Evolutionary conservation across 331 rosid species (phyloP), one percentile per base, ranked within the genome.

Genomic region (Arachis monticola): DNA sequence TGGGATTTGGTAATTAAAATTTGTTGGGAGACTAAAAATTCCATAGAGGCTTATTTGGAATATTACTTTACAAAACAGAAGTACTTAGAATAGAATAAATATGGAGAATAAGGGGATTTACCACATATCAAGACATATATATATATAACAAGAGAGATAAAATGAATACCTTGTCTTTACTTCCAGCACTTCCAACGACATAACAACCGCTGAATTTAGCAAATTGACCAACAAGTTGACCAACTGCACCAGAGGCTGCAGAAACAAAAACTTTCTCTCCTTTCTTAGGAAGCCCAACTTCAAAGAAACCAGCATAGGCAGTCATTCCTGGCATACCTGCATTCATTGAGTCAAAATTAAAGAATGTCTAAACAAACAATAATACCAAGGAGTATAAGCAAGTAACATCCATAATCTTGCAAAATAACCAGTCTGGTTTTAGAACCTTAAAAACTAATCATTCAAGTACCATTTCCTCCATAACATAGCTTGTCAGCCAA

Each of bases 121-220:
- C 47, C 22, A 46, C 5, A 11, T 48, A 48, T 10, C 14, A 38
- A 60, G 8, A 17, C 64, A 60, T 4, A 59, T 11, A 61, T 61
- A 35, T 17, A 17, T 17, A 12, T 2, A 60, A 38, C 14, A 62
- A 38, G 70, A 73, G 3, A 3, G 48, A 38, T 51, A 17, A 17
- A 17, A 17, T 17, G 22, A 17, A 17, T 17, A 86, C 87, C 85
- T 86, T 86, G 17, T 78, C 79, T 14, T 83, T 57, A 32, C 77
- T 81, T 32, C 90, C 90, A 7, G 82, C 90, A 72, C 90, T 83
- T 27, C 90, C 87, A 14, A 83, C 85, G 5, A 40, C 30, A 40
- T 38, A 62, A 17, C 67, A 62, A 38, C 48, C 67, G 12, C 48
- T 38, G 27, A 62, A 13, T 62, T 62, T 62, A 40, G 67, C 67